Base-by-base conservation (phyloP, 1,139 yeast genomes). In the Zygoascus meyerae region DNA sequence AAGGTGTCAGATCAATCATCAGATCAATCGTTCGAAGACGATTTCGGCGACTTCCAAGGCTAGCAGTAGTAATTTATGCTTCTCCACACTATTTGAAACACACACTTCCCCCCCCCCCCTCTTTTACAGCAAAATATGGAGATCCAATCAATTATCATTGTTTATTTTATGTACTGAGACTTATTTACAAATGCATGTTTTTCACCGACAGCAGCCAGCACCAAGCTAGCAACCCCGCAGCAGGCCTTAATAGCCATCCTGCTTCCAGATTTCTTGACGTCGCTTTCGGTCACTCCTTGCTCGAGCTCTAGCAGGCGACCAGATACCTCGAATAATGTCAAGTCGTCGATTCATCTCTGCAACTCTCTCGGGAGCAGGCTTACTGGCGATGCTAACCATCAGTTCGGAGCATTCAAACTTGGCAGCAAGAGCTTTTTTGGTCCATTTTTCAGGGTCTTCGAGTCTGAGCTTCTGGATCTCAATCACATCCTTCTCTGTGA, bases 391-490 rank as follows among this genome's bases (percentile, higher is more conserved):
- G 11, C 79, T 74, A 43, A 82, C 71, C 51, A 81, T 79, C 48
- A 72, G 65, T 45, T 74, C 74, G 5, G 81, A 71, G 40, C 81
- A 79, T 16, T 69, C 69, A 60, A 77, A 90, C 64, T 82, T 74
- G 51, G 74, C 71, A 29, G 89, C 87, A 50, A 90, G 72, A 28
- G 75, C 78, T 50, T 77, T 74, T 55, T 89, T 75, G 14, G 92
- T 79, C 81, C 87, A 80, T 48, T 65, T 68, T 32, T 64, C 68
- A 0, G 92, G 92, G 54, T 87, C 81, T 42, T 72, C 65, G 15
- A 63, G 55, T 65, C 97, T 78, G 58, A 86, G 70, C 39, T 68
- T 58, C 55, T 74, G 77, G 51, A 90, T 82, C 64, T 86, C 80
- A 33, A 61, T 63, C 18, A 84, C 80, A 11, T 81, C 79, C 28